Conservation (phyloP, 345 rosid genomes). For the Dipteronia dyeriana region DNA sequence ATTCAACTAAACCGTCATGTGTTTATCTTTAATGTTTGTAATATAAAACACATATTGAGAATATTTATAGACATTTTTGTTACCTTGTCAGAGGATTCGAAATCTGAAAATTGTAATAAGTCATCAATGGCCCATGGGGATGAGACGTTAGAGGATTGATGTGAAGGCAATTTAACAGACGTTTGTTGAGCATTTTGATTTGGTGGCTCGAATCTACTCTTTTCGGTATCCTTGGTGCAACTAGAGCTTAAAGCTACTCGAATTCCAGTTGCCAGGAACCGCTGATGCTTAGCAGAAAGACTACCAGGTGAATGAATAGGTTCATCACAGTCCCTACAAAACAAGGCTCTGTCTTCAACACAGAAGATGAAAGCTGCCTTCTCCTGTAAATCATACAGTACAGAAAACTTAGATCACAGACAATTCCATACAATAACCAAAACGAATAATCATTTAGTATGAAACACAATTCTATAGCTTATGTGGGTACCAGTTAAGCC, state of each 20-base stretch:
- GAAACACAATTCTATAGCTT: neutral
- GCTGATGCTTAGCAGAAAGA: conserved; percentile 86
- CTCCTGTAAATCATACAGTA: conserved; percentile 50
- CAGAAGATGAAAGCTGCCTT: conserved; percentile 96
- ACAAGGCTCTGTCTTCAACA: conserved; percentile 93
- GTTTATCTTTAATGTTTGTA: neutral
- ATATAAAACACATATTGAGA: no score
- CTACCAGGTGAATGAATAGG: conserved; percentile 73
- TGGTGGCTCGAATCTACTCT: conserved; percentile 63
- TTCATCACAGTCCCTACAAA: conserved; percentile 86
- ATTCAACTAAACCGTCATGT: no score
- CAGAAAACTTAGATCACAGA: neutral
- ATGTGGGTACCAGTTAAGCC: neutral
- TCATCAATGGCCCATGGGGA: conserved; percentile 83
- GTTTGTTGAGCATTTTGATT: conserved; percentile 44
- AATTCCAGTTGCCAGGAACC: conserved; percentile 92
- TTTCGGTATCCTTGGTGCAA: conserved; percentile 48
- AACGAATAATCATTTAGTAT: neutral
- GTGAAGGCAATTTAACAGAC: conserved; percentile 41
- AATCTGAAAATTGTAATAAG: conserved; percentile 67
- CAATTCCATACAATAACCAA: neutral
- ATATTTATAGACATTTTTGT: neutral
- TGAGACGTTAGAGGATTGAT: conserved; percentile 41
- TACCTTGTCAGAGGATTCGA: conserved; percentile 74
- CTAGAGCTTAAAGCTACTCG: conserved; percentile 71